Evolutionary conservation across 2,329 filamentous ascomycete genomes (phyloP).

Genomic region (Colletotrichum sp.): DNA sequence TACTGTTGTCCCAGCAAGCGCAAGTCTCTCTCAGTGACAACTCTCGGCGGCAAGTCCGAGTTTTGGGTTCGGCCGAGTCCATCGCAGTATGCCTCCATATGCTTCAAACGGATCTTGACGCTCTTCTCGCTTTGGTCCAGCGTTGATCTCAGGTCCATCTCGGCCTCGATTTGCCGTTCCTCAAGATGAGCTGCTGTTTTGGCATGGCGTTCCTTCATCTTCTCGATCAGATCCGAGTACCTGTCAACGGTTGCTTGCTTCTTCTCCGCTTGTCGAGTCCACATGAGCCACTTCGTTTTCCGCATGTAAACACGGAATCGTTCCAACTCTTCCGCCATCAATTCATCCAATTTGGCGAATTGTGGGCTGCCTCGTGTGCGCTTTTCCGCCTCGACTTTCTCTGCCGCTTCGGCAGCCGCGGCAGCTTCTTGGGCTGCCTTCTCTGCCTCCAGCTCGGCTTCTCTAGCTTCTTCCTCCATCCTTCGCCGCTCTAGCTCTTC

Average conservation of each 20-base stretch:
- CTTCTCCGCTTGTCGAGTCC: constrained; percentile 52
- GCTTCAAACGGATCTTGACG: constrained; percentile 62
- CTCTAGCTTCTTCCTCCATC: constrained; percentile 51
- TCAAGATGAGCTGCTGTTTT: constrained; percentile 62
- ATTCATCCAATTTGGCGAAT: constrained; percentile 46
- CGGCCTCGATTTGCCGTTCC: constrained; percentile 65
- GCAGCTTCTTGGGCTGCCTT: constrained; percentile 48
- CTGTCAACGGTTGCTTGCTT: constrained; percentile 52
- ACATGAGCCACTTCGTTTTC: constrained; percentile 55
- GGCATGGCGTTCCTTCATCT: constrained; percentile 60
- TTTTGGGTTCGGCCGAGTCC: constrained; percentile 49
- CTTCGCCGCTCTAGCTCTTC: constrained; percentile 59
- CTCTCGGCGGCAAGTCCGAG: constrained; percentile 49
- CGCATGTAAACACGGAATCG: constrained; percentile 57
- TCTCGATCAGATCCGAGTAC: constrained; percentile 52
- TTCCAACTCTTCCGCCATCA: constrained; percentile 56
- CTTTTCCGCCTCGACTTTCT: constrained; percentile 48
- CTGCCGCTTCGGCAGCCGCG: constrained; percentile 45
- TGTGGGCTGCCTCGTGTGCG: constrained; percentile 49
- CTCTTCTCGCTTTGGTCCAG: constrained; percentile 63
- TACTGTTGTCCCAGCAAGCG: constrained; percentile 67
- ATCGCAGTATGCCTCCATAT: constrained; percentile 72
- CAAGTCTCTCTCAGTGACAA: constrained; percentile 65
- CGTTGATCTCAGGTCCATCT: constrained; percentile 61
- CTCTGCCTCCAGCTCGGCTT: constrained; percentile 52